phyloP scores from a whole-genome alignment of 2,329 filamentous ascomycete genomes.

The Cryphonectria nitschkei region DNA sequence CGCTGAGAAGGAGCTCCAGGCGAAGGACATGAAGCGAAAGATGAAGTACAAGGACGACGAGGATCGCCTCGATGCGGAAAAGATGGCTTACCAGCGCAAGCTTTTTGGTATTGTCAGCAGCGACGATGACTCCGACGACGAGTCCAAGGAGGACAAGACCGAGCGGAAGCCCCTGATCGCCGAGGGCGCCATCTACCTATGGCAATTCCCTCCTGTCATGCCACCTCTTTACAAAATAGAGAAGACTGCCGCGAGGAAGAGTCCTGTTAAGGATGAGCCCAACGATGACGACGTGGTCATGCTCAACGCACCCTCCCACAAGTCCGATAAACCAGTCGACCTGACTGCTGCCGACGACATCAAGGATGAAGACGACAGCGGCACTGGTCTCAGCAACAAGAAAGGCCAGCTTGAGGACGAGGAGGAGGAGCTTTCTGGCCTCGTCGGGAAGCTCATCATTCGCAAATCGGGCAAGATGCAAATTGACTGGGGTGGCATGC shows the following conservation, averaged over 20 bases:
- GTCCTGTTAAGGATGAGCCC: conserved; percentile 47
- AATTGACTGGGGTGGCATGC: conserved; percentile 64
- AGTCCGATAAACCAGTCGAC: conserved; percentile 42
- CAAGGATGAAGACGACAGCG: conserved; percentile 33
- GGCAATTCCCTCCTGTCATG: conserved; percentile 66
- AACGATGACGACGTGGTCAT: conserved; percentile 43
- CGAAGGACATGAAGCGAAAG: conserved; percentile 32
- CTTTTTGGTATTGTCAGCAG: conserved; percentile 34
- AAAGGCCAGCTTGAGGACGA: conserved; percentile 35
- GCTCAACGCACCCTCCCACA: conserved; percentile 39
- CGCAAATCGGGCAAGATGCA: conserved; percentile 65
- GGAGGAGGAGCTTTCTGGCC: conserved; percentile 52
- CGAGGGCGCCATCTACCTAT: conserved; percentile 64
- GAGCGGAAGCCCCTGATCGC: conserved; percentile 34
- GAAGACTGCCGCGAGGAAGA: conserved; percentile 26
- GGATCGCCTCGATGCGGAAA: conserved; percentile 39
- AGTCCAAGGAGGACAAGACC: conserved; percentile 20
- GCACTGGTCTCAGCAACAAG: conserved; percentile 36
- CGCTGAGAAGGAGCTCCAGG: conserved; percentile 17
- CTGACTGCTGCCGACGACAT: conserved; percentile 43
- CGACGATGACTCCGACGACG: conserved; percentile 24
- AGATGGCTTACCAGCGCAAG: conserved; percentile 39
- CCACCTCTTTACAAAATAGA: conserved; percentile 53
- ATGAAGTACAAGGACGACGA: conserved; percentile 34
- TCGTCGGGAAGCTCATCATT: conserved; percentile 62